Conservation (phyloP, 2,329 filamentous ascomycete species). For the Penicillium sp. region DNA sequence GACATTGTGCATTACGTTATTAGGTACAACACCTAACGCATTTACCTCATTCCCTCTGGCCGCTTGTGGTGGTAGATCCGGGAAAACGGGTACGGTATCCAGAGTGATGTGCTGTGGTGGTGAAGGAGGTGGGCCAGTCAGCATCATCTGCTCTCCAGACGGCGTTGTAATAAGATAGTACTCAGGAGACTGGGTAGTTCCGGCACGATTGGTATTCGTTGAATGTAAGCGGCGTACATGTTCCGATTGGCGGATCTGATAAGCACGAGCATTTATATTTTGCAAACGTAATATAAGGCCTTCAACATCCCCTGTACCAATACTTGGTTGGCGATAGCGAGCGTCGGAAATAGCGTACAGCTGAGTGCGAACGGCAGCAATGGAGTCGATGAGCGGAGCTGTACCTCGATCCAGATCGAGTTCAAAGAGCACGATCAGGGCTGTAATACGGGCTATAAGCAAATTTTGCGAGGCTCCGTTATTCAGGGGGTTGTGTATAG, state of each 20-base stretch:
- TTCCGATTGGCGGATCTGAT: constrained; percentile 24
- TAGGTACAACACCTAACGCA: constrained; percentile 14
- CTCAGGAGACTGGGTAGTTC: neutral
- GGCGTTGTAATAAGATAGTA: constrained; percentile 44
- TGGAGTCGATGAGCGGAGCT: constrained; percentile 27
- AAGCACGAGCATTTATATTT: constrained; percentile 27
- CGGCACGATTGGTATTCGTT: neutral
- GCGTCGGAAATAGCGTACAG: constrained; percentile 31
- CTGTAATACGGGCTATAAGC: constrained; percentile 4
- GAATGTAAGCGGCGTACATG: neutral
- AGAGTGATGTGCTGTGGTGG: constrained; percentile 8
- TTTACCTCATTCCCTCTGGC: neutral
- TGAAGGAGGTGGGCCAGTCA: constrained; percentile 33
- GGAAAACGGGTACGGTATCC: constrained; percentile 20
- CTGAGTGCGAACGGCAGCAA: constrained; percentile 27
- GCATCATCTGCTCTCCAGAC: constrained; percentile 42
- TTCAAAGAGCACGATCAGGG: constrained; percentile 24
- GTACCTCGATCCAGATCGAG: constrained; percentile 25
- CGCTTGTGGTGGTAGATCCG: constrained; percentile 13
- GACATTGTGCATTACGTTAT: constrained; percentile 26
- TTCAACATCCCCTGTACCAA: constrained; percentile 23
- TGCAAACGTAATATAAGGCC: constrained; percentile 27
- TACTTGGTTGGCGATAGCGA: constrained; percentile 23
- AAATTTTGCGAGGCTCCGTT: constrained; percentile 4
- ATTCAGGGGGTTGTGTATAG: neutral